These are phyloP conservation scores for Dillenia suffruticosa DNA, from an alignment of 164 flowering plant species.

Conservation along the genomic window DNA sequence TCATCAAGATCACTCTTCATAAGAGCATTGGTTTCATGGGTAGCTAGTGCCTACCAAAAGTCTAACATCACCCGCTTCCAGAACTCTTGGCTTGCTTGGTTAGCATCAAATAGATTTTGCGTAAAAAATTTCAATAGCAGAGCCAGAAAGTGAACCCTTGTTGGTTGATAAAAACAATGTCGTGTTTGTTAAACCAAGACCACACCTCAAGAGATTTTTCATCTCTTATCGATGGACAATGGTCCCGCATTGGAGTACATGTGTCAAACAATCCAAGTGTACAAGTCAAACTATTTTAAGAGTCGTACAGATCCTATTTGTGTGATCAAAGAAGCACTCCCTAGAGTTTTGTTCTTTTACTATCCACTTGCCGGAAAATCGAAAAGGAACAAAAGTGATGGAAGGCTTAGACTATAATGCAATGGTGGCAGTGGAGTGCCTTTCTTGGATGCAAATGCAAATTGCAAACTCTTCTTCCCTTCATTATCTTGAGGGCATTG, in stretches of 20 bases:
- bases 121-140: neutral
- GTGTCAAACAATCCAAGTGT: constrained; percentile 20
- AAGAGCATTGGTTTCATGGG: no score
- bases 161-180: constrained; percentile 13
- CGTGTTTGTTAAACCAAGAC: constrained; percentile 22
- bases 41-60: no score
- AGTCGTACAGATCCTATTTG: constrained; percentile 14
- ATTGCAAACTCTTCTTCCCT: constrained; percentile 22
- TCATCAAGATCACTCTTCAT: no score
- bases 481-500: constrained; percentile 14
- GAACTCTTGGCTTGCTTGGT: no score
- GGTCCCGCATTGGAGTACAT: constrained; percentile 12
- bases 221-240: constrained; percentile 23
- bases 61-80: no score
- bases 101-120: no score
- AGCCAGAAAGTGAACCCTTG: neutral
- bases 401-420: constrained; percentile 18
- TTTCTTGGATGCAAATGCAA: constrained; percentile 19
- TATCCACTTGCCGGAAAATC: constrained; percentile 32
- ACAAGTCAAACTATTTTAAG: constrained; percentile 4
- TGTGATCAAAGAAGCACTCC: constrained; percentile 22
- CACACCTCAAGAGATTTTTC: constrained; percentile 19
- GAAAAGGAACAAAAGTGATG: constrained; percentile 7
- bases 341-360: constrained; percentile 23
- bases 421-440: constrained; percentile 20